Conservation (phyloP, 768 basidiomycete genomes). For the Scleroderma citrinum region DNA sequence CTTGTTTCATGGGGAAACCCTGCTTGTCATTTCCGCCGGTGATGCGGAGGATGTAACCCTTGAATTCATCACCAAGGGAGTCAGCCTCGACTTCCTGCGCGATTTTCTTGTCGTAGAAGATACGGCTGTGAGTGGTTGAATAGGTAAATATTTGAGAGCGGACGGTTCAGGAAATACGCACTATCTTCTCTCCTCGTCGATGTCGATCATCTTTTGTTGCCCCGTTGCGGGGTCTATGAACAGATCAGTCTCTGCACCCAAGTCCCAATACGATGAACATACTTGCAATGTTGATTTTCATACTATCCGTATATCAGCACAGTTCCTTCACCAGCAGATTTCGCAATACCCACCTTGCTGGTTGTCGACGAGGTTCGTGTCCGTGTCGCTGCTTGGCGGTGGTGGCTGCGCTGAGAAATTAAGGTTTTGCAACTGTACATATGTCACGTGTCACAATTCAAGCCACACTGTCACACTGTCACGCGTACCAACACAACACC, state of each 20-base stretch:
- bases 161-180: conserved; percentile 31
- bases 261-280: conserved; percentile 12
- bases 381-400: conserved; percentile 35
- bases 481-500: conserved; percentile 26
- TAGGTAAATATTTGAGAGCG: neutral
- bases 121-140: conserved; percentile 49
- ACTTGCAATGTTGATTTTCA: conserved; percentile 99
- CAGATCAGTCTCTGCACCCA: conserved; percentile 4
- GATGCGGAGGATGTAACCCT: conserved; percentile 94
- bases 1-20: conserved; percentile 99
- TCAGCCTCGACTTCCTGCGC: conserved; percentile 91
- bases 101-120: conserved; percentile 98
- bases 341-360: conserved; percentile 22
- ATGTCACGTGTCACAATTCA: conserved; percentile 34
- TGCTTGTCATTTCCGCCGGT: conserved; percentile 99
- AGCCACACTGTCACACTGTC: conserved; percentile 25
- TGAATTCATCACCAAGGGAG: conserved; percentile 90
- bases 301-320: conserved; percentile 35
- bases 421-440: conserved; percentile 63
- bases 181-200: conserved; percentile 89
- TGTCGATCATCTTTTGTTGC: conserved; percentile 91
- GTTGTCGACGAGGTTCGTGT: conserved; percentile 30
- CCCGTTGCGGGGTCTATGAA: conserved; percentile 88
- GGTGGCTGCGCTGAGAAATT: conserved; percentile 32
- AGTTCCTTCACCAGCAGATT: neutral